Evolutionary conservation across 1,139 yeast genomes (phyloP).

Genomic region (Diutina rugosa): DNA sequence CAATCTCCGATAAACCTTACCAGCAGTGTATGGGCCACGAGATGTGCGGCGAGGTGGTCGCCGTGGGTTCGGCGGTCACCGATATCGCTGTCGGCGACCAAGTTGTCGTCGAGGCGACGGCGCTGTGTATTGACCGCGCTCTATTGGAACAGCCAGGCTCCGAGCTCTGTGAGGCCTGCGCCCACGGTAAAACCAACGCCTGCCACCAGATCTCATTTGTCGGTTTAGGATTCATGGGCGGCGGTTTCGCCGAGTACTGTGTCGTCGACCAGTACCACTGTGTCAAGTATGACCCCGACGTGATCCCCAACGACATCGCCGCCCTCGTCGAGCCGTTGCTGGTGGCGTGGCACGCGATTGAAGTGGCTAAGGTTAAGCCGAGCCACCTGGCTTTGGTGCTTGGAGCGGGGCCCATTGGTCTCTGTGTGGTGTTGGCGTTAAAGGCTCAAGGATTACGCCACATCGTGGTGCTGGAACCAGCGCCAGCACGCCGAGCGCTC

Average conservation of each 20-base stretch:
- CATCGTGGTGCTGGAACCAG: neutral
- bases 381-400: neutral
- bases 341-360: neutral
- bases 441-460: neutral
- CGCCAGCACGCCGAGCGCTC: neutral
- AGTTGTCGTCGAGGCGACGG: constrained; percentile 1
- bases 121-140: neutral
- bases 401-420: constrained; percentile 1
- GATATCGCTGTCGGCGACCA: neutral
- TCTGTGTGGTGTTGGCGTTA: neutral
- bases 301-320: neutral
- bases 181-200: neutral
- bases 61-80: neutral
- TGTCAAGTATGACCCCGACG: neutral
- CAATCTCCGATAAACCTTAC: neutral
- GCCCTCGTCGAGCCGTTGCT: neutral
- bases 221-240: neutral
- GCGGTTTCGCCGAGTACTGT: constrained; percentile 1
- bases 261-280: neutral
- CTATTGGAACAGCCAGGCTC: neutral
- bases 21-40: constrained; percentile 1
- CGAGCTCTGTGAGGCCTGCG: neutral
- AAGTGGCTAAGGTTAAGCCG: neutral
- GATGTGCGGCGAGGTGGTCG: neutral
- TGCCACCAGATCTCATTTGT: neutral